Percentiles rank a stretch among this genome's conserved stretches.
Evolutionary conservation across 257 asterid species (phyloP).

Genomic region (Plantago ovata): DNA sequence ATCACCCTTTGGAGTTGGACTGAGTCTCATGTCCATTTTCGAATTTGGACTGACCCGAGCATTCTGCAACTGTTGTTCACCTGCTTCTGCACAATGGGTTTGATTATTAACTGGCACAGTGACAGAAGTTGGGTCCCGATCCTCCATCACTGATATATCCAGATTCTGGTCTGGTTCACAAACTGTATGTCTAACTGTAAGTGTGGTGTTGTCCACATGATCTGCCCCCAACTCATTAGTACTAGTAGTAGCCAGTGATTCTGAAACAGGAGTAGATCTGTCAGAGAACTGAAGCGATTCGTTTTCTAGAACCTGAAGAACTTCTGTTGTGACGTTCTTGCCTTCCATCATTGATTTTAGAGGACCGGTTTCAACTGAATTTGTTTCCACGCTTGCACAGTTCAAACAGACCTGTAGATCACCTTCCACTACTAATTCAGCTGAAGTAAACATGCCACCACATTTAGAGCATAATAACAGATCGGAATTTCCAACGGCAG

Average conservation of each 20-base stretch:
- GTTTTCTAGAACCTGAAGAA: slow-evolving; percentile 27
- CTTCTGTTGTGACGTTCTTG: slow-evolving; percentile 29
- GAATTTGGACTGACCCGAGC: slow-evolving; percentile 17
- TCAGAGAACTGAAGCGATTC: slow-evolving; percentile 30
- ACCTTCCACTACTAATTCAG: slow-evolving; percentile 40
- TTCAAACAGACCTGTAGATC: slow-evolving; percentile 49
- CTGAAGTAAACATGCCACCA: slow-evolving; percentile 29
- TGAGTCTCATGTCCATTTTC: slow-evolving; percentile 9
- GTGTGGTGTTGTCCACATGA: slow-evolving; percentile 23
- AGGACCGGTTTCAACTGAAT: slow-evolving; percentile 23
- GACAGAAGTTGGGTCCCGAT: slow-evolving; percentile 21
- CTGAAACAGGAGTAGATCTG: slow-evolving; percentile 29
- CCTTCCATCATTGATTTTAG: slow-evolving; percentile 18
- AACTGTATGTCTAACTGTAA: slow-evolving; percentile 25
- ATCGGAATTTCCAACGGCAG: slow-evolving; percentile 30
- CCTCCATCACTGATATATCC: slow-evolving; percentile 25
- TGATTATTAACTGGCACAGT: slow-evolving; percentile 26
- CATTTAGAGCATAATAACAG: slow-evolving; percentile 59
- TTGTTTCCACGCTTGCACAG: slow-evolving; percentile 46
- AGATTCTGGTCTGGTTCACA: slow-evolving; percentile 32
- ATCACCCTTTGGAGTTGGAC: slow-evolving; percentile 37
- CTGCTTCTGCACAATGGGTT: slow-evolving; percentile 27
- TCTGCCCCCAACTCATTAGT: slow-evolving; percentile 28
- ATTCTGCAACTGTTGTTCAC: slow-evolving; percentile 23
- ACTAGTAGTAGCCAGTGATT: slow-evolving; percentile 30